Conservation (phyloP, 495 filamentous ascomycete species). For the Recurvomyces mirabilis region DNA sequence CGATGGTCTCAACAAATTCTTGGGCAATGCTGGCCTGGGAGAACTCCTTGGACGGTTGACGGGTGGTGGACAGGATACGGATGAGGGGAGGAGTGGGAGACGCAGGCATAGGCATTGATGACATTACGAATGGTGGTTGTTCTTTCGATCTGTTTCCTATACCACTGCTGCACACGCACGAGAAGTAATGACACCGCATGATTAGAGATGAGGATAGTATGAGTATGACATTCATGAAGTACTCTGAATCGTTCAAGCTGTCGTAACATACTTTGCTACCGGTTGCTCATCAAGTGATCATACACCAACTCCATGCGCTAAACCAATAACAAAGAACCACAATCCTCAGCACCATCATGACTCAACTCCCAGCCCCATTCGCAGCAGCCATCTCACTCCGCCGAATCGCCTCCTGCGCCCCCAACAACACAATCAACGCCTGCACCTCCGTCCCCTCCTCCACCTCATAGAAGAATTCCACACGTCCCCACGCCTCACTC, state of each 20-base stretch:
- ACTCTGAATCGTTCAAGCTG: too few relatives aligned
- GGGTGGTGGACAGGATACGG: constrained; percentile 2
- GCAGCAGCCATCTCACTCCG: not conserved
- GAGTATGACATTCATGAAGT: too few relatives aligned
- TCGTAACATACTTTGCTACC: too few relatives aligned
- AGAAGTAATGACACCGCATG: too few relatives aligned
- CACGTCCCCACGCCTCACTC: not conserved
- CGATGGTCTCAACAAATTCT: not conserved
- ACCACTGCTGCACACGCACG: not conserved
- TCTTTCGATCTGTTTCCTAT: not conserved
- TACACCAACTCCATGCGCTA: too few relatives aligned
- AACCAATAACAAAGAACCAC: too few relatives aligned
- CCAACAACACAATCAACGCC: not conserved
- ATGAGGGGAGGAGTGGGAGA: constrained; percentile 5
- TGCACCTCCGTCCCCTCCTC: not conserved
- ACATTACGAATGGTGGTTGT: not conserved
- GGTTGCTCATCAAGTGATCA: too few relatives aligned
- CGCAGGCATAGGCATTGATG: constrained; percentile 7
- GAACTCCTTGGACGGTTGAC: not conserved
- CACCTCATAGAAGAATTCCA: constrained; percentile 1
- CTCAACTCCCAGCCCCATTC: not conserved
- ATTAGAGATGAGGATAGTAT: too few relatives aligned
- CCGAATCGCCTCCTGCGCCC: not conserved
- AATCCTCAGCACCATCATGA: too few relatives aligned
- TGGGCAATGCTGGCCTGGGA: constrained; percentile 5